Conservation (phyloP, 1,284 basidiomycete species). For the Heterobasidion annosum region DNA sequence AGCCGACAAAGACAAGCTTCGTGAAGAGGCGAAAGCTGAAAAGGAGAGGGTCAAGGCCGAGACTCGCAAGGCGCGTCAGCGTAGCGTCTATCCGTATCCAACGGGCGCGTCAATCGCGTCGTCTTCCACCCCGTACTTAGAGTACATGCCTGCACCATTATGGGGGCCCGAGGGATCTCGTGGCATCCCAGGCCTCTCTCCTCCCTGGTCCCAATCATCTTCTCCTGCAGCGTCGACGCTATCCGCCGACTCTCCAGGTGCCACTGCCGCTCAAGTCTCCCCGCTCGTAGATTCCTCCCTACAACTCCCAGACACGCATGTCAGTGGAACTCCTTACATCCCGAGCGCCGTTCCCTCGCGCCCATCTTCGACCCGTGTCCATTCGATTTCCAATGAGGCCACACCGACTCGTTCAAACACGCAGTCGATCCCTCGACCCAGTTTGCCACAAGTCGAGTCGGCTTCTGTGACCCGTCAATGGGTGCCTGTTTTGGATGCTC, state of each 20-base stretch:
- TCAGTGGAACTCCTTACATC: neutral
- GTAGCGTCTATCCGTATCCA: neutral
- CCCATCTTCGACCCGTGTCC: too few relatives aligned
- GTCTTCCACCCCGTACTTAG: neutral
- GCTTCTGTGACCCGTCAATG: too few relatives aligned
- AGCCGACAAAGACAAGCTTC: constrained; percentile 45
- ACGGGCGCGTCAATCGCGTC: constrained; percentile 4
- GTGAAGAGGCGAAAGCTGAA: constrained; percentile 36
- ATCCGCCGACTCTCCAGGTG: neutral
- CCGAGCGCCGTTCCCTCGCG: too few relatives aligned
- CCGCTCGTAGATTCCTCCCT: too few relatives aligned
- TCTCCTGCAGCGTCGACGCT: neutral
- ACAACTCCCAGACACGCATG: neutral
- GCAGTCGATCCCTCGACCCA: too few relatives aligned
- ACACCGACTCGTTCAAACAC: too few relatives aligned
- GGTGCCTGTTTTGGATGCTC: too few relatives aligned
- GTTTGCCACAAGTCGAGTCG: too few relatives aligned
- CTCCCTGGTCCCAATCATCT: neutral
- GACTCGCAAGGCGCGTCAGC: constrained; percentile 18
- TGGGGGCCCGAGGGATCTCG: neutral
- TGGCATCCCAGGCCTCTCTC: neutral
- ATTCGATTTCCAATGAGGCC: too few relatives aligned
- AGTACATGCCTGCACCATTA: neutral
- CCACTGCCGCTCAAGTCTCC: neutral
- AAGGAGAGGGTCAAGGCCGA: constrained; percentile 24